phyloP scores from a whole-genome alignment of 495 filamentous ascomycete species.

The Aspergillus affinis region DNA sequence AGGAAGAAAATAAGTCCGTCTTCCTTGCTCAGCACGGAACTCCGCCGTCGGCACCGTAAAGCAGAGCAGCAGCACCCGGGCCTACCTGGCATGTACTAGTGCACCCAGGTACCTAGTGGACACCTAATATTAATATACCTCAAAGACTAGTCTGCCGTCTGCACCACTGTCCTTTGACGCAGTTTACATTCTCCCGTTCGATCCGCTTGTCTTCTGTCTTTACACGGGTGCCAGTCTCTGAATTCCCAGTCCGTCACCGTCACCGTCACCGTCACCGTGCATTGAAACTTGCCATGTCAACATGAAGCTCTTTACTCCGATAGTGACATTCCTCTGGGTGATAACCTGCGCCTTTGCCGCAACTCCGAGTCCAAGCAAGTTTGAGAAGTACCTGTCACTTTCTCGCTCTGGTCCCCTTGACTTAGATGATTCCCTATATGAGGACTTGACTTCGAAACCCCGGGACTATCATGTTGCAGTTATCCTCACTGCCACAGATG shows the following conservation, averaged over 20 bases:
- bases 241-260: neutral
- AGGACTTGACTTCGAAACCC: constrained; percentile 69
- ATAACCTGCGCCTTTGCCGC: constrained; percentile 42
- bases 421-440: constrained; percentile 73
- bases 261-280: neutral
- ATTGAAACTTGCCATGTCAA: constrained; percentile 18
- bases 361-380: constrained; percentile 43
- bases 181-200: neutral
- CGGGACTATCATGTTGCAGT: constrained; percentile 82
- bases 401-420: constrained; percentile 67
- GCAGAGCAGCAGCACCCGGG: too few species aligned
- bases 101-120: constrained; percentile 23
- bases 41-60: too few species aligned
- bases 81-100: too few species aligned
- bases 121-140: constrained; percentile 25
- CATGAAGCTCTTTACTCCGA: constrained; percentile 56
- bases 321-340: constrained; percentile 51
- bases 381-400: constrained; percentile 66
- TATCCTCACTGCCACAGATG: constrained; percentile 83
- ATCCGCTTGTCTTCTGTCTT: too few species aligned
- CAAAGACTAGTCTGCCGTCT: too few species aligned
- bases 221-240: too few species aligned
- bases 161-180: too few species aligned
- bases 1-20: constrained; percentile 10
- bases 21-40: neutral